Base-by-base conservation (phyloP, 306 rosid genomes). In the Quercus robur region DNA sequence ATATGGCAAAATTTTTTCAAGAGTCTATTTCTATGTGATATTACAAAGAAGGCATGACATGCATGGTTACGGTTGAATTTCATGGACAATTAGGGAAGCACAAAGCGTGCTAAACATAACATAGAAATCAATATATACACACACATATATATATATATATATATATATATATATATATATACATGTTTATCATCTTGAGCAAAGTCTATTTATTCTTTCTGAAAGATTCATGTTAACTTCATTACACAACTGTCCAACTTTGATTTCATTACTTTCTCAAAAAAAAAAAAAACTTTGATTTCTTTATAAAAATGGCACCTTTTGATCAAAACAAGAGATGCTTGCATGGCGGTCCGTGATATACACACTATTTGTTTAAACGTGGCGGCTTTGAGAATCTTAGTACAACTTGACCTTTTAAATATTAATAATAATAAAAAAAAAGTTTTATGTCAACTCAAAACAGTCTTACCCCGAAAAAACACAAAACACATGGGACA, bases 341-440 rank as follows among this genome's bases (percentile, higher is more conserved):
- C 68, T 19, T 74, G 78, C 74, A 64, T 70, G 79, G 77, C 74
- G 77, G 52, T 73, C 46, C 18, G 4, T 14, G 81, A 76, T 68
- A 68, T 73, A n/a, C 15, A n/a, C n/a, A 14, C 54, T 38, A 77
- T 76, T 55, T 56, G n/a, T 56, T 51, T 46, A 75, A 73, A 69
- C 75, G 82, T 69, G 80, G 80, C 66, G 70, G 72, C 77, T 56
- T 74, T 56, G 63, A 78, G 71, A 73, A 82, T 57, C 75, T 70
- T 49, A n/a, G 77, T 38, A 56, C 33, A 75, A 70, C 51, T 19
- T 51, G 59, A 35, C 56, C 49, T 66, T 41, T 41, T 2, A 8
- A 41, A 41, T 41, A 41, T 0, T 41, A 64, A 64, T 21, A 5
- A 15, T 3, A 10, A 20, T 21, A 11, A 6, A 17, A 12, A n/a